Evolutionary conservation across 2,329 filamentous ascomycete genomes (phyloP).

Genomic region (Trichoderma sp.): DNA sequence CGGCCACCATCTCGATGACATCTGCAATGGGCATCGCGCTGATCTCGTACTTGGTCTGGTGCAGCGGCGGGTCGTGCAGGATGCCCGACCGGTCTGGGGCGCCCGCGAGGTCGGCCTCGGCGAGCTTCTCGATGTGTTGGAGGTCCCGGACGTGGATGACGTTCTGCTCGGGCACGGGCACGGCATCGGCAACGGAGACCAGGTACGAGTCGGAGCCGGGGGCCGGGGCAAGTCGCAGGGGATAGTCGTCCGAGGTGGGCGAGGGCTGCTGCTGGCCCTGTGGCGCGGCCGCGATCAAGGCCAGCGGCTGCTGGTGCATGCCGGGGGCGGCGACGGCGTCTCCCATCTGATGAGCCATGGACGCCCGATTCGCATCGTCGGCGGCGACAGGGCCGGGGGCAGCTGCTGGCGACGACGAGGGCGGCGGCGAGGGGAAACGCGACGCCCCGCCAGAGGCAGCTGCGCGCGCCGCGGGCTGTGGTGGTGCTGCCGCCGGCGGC

Average conservation of each 20-base stretch:
- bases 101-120: slow-evolving; percentile 70
- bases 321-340: slow-evolving; percentile 38
- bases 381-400: slow-evolving; percentile 42
- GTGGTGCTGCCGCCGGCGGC: slow-evolving; percentile 11
- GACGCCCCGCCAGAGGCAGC: slow-evolving; percentile 46
- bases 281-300: slow-evolving; percentile 27
- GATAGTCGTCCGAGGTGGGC: slow-evolving; percentile 43
- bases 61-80: slow-evolving; percentile 54
- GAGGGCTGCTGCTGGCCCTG: slow-evolving; percentile 41
- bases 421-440: slow-evolving; percentile 57
- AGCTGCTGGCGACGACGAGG: slow-evolving; percentile 54
- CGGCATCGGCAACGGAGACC: slow-evolving; percentile 27
- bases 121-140: slow-evolving; percentile 87
- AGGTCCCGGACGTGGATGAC: slow-evolving; percentile 84
- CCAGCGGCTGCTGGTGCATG: slow-evolving; percentile 21
- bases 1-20: slow-evolving; percentile 98
- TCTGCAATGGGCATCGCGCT: slow-evolving; percentile 96
- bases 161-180: slow-evolving; percentile 45
- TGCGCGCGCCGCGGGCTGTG: slow-evolving; percentile 22
- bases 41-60: slow-evolving; percentile 80
- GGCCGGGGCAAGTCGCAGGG: slow-evolving; percentile 43
- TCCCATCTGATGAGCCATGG: slow-evolving; percentile 52
- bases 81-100: slow-evolving; percentile 46
- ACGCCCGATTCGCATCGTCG: slow-evolving; percentile 48
- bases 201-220: slow-evolving; percentile 32